These are phyloP conservation scores for Debaryomyces robertsiae DNA, from an alignment of 1,139 yeast genomes.

Conservation along the genomic window DNA sequence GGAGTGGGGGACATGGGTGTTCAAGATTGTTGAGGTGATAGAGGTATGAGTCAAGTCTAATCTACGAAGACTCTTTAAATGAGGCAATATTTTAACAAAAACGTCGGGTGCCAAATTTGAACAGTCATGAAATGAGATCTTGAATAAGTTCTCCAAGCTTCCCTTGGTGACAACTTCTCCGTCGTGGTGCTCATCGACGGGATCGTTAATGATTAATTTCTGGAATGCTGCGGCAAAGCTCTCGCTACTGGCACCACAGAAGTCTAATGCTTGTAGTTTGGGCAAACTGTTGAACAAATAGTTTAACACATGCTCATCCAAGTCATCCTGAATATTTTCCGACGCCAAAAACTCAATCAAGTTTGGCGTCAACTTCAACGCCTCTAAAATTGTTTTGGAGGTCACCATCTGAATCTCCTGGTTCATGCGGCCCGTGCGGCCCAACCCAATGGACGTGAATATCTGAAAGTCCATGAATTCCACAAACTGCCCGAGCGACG, in stretches of 20 bases:
- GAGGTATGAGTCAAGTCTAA: constrained; percentile 84
- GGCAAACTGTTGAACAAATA: constrained; percentile 62
- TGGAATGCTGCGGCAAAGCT: constrained; percentile 66
- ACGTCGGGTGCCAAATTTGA: constrained; percentile 66
- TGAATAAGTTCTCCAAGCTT: constrained; percentile 39
- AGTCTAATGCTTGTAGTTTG: constrained; percentile 71
- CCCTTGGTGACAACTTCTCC: constrained; percentile 12
- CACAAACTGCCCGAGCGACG: constrained; percentile 63
- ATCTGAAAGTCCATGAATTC: constrained; percentile 84
- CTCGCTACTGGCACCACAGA: constrained; percentile 82
- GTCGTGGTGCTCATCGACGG: constrained; percentile 15
- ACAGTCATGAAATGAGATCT: constrained; percentile 86
- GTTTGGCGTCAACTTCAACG: constrained; percentile 65
- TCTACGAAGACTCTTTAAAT: constrained; percentile 60
- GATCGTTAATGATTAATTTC: constrained; percentile 28
- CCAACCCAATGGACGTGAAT: constrained; percentile 87
- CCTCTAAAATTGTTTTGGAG: constrained; percentile 63
- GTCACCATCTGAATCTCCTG: constrained; percentile 92
- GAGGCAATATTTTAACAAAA: constrained; percentile 59
- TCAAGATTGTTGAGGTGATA: constrained; percentile 58
- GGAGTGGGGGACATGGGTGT: constrained; percentile 48
- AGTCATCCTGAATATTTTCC: constrained; percentile 85
- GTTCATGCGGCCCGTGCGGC: constrained; percentile 87
- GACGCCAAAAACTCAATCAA: constrained; percentile 77
- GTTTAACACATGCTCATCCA: constrained; percentile 62